Conservation (phyloP, 1,284 basidiomycete genomes). For the Pholiota adiposa region DNA sequence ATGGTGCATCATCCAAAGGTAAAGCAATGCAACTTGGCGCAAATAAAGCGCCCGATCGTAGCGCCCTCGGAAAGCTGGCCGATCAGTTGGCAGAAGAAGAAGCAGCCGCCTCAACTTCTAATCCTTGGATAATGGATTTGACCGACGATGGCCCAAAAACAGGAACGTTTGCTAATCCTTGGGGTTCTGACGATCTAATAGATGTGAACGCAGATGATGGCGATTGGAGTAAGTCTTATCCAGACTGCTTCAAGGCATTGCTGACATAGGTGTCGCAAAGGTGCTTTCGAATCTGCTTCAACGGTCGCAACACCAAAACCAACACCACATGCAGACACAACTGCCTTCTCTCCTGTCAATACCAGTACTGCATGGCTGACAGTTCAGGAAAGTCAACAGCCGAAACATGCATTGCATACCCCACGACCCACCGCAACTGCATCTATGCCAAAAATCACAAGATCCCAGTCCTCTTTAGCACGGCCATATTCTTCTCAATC, state of each 20-base stretch:
- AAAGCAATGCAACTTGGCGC: constrained; percentile 77
- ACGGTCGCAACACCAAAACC: constrained; percentile 23
- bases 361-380: constrained; percentile 4
- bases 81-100: constrained; percentile 66
- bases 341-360: constrained; percentile 3
- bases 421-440: constrained; percentile 1
- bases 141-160: neutral
- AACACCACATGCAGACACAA: constrained; percentile 21
- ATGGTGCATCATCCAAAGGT: constrained; percentile 37
- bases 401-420: neutral
- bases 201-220: constrained; percentile 90
- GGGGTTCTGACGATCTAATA: constrained; percentile 82
- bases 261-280: constrained; percentile 40
- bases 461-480: constrained; percentile 22
- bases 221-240: constrained; percentile 76
- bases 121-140: constrained; percentile 56
- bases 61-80: constrained; percentile 40
- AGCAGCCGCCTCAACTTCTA: constrained; percentile 50
- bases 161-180: constrained; percentile 49
- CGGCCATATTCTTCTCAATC: constrained; percentile 20
- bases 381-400: neutral
- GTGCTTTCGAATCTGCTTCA: constrained; percentile 81
- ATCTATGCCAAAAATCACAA: constrained; percentile 13
- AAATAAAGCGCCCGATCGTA: constrained; percentile 45
- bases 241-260: neutral